Percentiles rank a stretch among this genome's conserved stretches.
These are phyloP conservation scores for Lichtheimia hyalospora DNA, from an alignment of 371 early-diverging fungal species.

Conservation along the genomic window DNA sequence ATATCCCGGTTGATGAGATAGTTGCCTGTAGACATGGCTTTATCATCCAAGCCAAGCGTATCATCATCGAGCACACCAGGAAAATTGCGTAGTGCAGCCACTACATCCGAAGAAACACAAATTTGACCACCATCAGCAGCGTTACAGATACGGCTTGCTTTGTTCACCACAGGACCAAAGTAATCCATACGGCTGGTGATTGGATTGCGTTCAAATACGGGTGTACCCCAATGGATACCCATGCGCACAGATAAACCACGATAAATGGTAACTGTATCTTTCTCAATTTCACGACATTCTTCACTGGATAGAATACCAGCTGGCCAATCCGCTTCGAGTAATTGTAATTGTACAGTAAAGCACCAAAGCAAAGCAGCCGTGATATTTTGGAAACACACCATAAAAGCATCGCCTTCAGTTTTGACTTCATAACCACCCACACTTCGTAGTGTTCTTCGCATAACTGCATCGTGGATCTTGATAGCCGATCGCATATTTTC, in stretches of 20 bases:
- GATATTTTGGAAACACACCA: constrained; percentile 91
- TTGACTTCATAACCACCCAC: constrained; percentile 97
- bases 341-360: constrained; percentile 82
- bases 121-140: constrained; percentile 95
- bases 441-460: constrained; percentile 81
- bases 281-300: constrained; percentile 80
- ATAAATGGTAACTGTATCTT: constrained; percentile 65
- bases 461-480: constrained; percentile 84
- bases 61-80: constrained; percentile 40
- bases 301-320: constrained; percentile 79
- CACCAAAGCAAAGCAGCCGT: constrained; percentile 90
- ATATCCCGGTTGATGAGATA: constrained; percentile 56
- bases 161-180: constrained; percentile 94
- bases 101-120: constrained; percentile 67
- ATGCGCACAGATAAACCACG: constrained; percentile 91
- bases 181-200: constrained; percentile 95
- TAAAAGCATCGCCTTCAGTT: constrained; percentile 97
- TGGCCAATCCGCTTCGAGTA: constrained; percentile 92
- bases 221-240: constrained; percentile 94
- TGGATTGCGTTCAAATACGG: constrained; percentile 90
- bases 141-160: constrained; percentile 84
- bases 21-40: constrained; percentile 16
- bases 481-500: constrained; percentile 89
- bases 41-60: constrained; percentile 14
- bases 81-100: constrained; percentile 50